Conservation (phyloP, 768 basidiomycete species). For the Sarcodon aspratus region DNA sequence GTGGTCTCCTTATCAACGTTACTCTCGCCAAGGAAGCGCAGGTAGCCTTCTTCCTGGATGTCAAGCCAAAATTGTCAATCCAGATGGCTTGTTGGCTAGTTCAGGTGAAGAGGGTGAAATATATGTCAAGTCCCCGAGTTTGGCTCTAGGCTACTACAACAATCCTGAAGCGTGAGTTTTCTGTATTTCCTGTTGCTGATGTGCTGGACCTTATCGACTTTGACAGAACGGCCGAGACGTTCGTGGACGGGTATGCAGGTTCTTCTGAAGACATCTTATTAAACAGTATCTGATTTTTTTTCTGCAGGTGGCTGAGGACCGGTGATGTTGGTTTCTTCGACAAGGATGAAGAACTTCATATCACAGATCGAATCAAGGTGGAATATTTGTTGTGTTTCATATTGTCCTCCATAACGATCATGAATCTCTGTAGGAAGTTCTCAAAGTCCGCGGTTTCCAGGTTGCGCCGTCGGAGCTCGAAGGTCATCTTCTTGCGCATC, state of each 20-base stretch:
- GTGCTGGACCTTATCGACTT: too few species aligned
- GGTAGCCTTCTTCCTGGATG: constrained; percentile 42
- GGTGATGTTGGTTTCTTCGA: constrained; percentile 16
- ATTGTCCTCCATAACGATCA: background rate
- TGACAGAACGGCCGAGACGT: constrained; percentile 12
- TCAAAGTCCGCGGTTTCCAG: constrained; percentile 65
- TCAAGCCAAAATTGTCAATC: constrained; percentile 41
- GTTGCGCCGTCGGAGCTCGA: constrained; percentile 69
- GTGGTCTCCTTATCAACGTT: too few species aligned
- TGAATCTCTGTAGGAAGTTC: constrained; percentile 36
- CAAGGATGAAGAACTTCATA: constrained; percentile 8
- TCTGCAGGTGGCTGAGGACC: constrained; percentile 14
- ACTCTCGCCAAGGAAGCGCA: constrained; percentile 27
- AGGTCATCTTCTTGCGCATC: constrained; percentile 48
- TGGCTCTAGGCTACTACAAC: constrained; percentile 46
- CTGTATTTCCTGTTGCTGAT: background rate
- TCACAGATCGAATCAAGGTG: constrained; percentile 48
- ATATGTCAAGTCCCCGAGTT: constrained; percentile 45
- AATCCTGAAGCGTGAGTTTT: constrained; percentile 47
- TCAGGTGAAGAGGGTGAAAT: constrained; percentile 52
- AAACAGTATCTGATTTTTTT: background rate
- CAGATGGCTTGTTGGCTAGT: constrained; percentile 42
- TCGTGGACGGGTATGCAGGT: constrained; percentile 14
- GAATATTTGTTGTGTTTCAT: background rate
- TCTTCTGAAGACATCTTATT: background rate